Evolutionary conservation across 1,284 basidiomycete genomes (phyloP).

Genomic region (Puccinia hordei): DNA sequence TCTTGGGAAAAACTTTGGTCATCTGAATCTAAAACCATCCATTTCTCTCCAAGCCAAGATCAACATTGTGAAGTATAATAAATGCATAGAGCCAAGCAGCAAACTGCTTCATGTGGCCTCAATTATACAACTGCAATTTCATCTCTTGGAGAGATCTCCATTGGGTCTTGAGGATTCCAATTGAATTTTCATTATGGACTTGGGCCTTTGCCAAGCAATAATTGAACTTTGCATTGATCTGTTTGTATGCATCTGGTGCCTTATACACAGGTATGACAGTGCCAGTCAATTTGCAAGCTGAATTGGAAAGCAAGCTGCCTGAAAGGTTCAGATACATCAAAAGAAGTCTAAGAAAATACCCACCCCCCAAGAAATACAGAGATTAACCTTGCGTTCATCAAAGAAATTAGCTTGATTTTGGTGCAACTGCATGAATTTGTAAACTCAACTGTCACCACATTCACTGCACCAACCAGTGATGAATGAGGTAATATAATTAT

Average conservation of each 20-base stretch:
- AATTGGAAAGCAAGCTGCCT: slow-evolving; percentile 2
- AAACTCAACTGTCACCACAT: too few relatives aligned
- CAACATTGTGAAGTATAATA: not conserved
- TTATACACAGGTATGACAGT: slow-evolving; percentile 18
- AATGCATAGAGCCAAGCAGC: not conserved
- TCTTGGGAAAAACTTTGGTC: not conserved
- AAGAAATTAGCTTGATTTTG: not conserved
- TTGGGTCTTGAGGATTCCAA: not conserved
- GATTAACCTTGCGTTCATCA: not conserved
- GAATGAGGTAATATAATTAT: too few relatives aligned
- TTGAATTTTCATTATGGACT: not conserved
- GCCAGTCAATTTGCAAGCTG: not conserved
- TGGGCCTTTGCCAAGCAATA: slow-evolving; percentile 21
- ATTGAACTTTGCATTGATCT: slow-evolving; percentile 6
- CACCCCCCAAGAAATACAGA: not conserved
- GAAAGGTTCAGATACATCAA: not conserved
- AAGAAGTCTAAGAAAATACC: not conserved
- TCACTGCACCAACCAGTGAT: too few relatives aligned
- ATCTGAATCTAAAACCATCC: not conserved
- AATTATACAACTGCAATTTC: not conserved
- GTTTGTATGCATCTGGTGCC: not conserved
- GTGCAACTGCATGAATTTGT: not conserved
- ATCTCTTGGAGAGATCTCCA: not conserved
- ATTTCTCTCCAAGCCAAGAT: not conserved
- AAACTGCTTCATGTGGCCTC: not conserved